Base-by-base conservation (phyloP, 2,329 filamentous ascomycete species). In the Aaosphaeria arxii region DNA sequence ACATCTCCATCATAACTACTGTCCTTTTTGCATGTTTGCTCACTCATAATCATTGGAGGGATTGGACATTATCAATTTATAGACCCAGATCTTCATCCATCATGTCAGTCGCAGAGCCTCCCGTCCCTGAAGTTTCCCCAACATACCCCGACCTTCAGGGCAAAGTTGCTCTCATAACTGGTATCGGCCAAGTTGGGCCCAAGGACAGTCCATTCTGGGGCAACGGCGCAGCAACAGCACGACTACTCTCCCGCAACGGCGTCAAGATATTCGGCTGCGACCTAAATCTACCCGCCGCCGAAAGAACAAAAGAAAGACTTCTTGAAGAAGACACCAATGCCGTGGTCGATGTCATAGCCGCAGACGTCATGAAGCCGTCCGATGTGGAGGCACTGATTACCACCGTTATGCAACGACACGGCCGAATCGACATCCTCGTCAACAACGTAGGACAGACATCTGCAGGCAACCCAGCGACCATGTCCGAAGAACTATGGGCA, bases 401-500 rank as follows among this genome's bases (percentile, higher is more conserved):
- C 7, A n/a, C 3, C 9, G 39, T 43, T 41, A 32, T 52, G 7
- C 38, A 42, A 7, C 47, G 47, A 28, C 69, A 82, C 55, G 76
- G 76, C 13, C 69, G 76, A 3, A 76, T 83, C 40, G 79, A 83
- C 55, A 76, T 83, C 29, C 63, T 83, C 0, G 50, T 83, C 6
- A 79, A 78, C 52, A 82, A 81, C 46, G 79, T 83, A 6, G 80
- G 79, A 4, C 67, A 71, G 17, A 77, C 74, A 0, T 74, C 79
- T 44, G 75, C 74, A 0, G 80, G 80, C 0, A 71, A 72, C 30
- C 75, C 80, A 0, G 79, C 73, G 17, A 59, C 58, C 32, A 76
- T 83, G 70, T 41, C 47, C 0, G 79, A 83, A 46, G 69, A 72
- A 1, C 56, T 70, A 0, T 83, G 79, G 80, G 75, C 82, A 53